Evolutionary conservation across 1,139 yeast species (phyloP).

Genomic region (Candida pseudoviswanathii): DNA sequence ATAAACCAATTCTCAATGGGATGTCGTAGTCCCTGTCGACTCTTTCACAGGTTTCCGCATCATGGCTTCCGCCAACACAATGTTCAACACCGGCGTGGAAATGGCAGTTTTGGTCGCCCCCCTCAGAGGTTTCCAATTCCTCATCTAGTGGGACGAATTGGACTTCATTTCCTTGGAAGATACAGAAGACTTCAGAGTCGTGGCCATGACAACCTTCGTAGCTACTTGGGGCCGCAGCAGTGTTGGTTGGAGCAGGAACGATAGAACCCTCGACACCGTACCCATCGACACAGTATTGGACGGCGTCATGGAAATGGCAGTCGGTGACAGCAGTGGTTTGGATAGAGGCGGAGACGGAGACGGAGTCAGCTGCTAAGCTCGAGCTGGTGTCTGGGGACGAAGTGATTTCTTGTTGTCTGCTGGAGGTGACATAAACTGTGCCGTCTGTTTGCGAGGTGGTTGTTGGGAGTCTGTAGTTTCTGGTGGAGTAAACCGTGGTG

Average conservation of each 20-base stretch:
- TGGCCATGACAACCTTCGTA: constrained; percentile 34
- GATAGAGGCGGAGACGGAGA: background rate
- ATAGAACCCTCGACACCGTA: constrained; percentile 32
- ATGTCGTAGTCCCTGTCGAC: constrained; percentile 26
- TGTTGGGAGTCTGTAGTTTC: constrained; percentile 5
- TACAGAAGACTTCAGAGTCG: constrained; percentile 26
- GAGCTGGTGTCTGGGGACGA: background rate
- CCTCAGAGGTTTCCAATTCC: constrained; percentile 4
- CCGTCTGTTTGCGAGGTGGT: constrained; percentile 5
- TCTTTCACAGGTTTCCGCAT: constrained; percentile 18
- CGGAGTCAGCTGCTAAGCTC: background rate
- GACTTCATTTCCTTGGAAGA: constrained; percentile 24
- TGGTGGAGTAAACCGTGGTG: constrained; percentile 3
- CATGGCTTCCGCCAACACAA: constrained; percentile 25
- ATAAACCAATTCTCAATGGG: constrained; percentile 30
- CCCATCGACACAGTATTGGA: constrained; percentile 27
- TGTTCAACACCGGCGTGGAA: constrained; percentile 46
- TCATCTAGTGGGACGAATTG: constrained; percentile 21
- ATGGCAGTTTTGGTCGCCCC: constrained; percentile 28
- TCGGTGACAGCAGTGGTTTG: constrained; percentile 19
- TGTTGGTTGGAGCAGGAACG: constrained; percentile 27
- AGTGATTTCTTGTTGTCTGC: constrained; percentile 1
- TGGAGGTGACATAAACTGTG: constrained; percentile 7
- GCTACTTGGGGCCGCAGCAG: constrained; percentile 21
- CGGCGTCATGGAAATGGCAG: constrained; percentile 33